Conservation (phyloP, 1,139 yeast species). For the Debaryomycetaceae sp. region DNA sequence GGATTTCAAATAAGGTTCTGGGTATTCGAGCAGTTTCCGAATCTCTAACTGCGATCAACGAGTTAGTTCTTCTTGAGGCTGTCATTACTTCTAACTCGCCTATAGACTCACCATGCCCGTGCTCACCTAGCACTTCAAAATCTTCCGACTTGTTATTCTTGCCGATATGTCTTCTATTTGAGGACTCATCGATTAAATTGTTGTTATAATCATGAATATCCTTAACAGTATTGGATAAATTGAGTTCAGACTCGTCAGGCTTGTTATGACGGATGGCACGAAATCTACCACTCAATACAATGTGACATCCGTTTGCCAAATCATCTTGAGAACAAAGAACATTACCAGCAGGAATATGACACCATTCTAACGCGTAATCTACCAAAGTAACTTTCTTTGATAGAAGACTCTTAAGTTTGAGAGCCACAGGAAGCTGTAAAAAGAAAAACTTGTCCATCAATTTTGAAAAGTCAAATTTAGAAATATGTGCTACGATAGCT, state of each 20-base stretch:
- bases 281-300: conserved; percentile 85
- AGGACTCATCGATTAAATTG: conserved; percentile 19
- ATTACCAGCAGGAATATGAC: conserved; percentile 83
- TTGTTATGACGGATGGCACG: conserved; percentile 51
- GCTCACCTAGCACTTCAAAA: conserved; percentile 60
- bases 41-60: conserved; percentile 86
- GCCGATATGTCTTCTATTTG: conserved; percentile 13
- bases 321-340: conserved; percentile 79
- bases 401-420: conserved; percentile 60
- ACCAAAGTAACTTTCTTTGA: conserved; percentile 67
- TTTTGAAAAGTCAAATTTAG: conserved; percentile 59
- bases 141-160: conserved; percentile 19
- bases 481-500: conserved; percentile 67
- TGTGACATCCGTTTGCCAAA: conserved; percentile 86
- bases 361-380: conserved; percentile 95
- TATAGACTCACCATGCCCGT: conserved; percentile 90
- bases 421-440: conserved; percentile 75
- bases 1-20: conserved; percentile 77
- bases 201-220: conserved; percentile 10
- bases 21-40: conserved; percentile 94
- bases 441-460: conserved; percentile 74
- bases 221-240: conserved; percentile 8
- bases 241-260: conserved; percentile 5
- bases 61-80: conserved; percentile 66
- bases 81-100: conserved; percentile 96